These are phyloP conservation scores for Phytopythium vexans DNA, from an alignment of 352 stramenopile genomes.

Conservation along the genomic window DNA sequence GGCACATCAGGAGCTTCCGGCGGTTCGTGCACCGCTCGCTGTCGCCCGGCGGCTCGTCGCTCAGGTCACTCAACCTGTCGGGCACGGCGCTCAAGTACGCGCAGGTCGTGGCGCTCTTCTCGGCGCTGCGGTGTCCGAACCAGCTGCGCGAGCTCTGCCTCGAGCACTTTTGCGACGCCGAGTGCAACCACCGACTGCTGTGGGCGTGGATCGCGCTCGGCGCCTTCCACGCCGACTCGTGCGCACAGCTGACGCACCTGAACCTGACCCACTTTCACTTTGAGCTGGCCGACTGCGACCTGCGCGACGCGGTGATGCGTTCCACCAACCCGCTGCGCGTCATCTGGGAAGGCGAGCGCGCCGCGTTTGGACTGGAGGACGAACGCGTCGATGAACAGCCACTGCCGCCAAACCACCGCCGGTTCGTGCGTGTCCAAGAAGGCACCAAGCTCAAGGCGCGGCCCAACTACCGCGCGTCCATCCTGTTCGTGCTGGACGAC, in stretches of 20 bases:
- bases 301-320: constrained; percentile 10
- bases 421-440: constrained; percentile 15
- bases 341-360: constrained; percentile 12
- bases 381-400: constrained; percentile 20
- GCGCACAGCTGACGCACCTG: constrained; percentile 18
- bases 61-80: constrained; percentile 23
- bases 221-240: constrained; percentile 37
- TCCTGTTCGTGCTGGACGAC: constrained; percentile 4
- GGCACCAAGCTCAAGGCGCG: constrained; percentile 18
- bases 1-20: constrained; percentile 1
- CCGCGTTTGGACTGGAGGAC: constrained; percentile 7
- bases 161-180: constrained; percentile 17
- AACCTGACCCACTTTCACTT: constrained; percentile 26
- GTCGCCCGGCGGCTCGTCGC: constrained; percentile 9
- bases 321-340: constrained; percentile 17
- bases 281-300: background rate
- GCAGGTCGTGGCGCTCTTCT: constrained; percentile 20
- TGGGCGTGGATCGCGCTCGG: constrained; percentile 44
- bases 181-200: constrained; percentile 12
- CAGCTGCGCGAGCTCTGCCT: constrained; percentile 17
- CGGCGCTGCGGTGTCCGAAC: constrained; percentile 20
- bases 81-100: constrained; percentile 11
- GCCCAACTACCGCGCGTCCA: constrained; percentile 4
- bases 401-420: constrained; percentile 14
- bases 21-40: constrained; percentile 2